phyloP scores from a whole-genome alignment of 768 basidiomycete genomes.

The Inosperma sp. region DNA sequence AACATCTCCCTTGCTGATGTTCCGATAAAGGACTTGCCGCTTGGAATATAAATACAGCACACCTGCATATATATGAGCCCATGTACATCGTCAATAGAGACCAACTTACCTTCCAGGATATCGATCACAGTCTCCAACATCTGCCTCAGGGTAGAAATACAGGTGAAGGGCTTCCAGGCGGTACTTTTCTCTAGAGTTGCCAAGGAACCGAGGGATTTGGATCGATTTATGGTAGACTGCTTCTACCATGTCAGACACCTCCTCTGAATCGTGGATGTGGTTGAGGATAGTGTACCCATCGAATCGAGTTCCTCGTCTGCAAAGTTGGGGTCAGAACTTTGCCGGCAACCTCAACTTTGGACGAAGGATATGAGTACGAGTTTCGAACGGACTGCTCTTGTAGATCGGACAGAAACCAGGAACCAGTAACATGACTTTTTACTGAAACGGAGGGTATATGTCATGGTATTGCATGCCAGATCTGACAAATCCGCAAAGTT shows the following conservation, averaged over 20 bases:
- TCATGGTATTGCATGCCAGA: not conserved
- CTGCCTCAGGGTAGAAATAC: not conserved
- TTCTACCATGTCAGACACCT: not conserved
- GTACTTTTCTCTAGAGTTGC: not conserved
- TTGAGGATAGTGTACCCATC: not conserved
- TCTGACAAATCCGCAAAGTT: not conserved
- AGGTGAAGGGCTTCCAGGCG: not conserved
- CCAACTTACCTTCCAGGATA: not conserved
- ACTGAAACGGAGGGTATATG: not conserved
- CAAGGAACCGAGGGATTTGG: not conserved
- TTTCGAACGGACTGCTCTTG: not conserved
- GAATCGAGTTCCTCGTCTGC: not conserved
- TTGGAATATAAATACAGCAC: constrained; percentile 1
- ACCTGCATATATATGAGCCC: not conserved
- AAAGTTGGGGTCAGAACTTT: not conserved
- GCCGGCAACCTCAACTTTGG: not conserved
- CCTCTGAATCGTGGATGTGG: not conserved
- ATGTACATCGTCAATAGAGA: not conserved
- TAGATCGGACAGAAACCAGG: not conserved
- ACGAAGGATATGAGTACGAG: constrained; percentile 1
- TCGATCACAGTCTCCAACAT: not conserved
- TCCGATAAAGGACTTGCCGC: not conserved
- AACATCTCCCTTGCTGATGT: constrained; percentile 4
- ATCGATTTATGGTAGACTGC: not conserved
- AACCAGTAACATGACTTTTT: too few species aligned